These are phyloP conservation scores for Thermothielavioides terrestris DNA, from an alignment of 495 filamentous ascomycete species.

Conservation along the genomic window DNA sequence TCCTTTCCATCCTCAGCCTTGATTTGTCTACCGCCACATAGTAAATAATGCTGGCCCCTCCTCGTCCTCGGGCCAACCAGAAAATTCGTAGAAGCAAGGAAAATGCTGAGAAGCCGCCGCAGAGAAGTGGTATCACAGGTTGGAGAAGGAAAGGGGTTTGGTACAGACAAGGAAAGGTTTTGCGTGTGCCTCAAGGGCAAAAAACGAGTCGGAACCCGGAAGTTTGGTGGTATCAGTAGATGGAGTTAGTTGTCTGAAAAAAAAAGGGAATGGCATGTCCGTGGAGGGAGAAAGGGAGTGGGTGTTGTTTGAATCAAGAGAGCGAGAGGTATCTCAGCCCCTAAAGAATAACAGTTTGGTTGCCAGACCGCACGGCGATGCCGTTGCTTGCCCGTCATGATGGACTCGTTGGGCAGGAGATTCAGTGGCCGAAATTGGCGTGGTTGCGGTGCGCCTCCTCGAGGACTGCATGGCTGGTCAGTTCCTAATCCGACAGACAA, in stretches of 20 bases:
- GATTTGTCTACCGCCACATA: neutral
- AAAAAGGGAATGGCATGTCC: slow-evolving; percentile 1
- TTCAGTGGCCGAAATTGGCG: slow-evolving; percentile 1
- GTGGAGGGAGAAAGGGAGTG: neutral
- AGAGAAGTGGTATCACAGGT: slow-evolving; percentile 7
- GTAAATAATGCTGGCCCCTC: neutral
- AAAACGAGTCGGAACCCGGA: neutral
- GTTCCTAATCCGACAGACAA: neutral
- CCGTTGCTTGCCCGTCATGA: neutral
- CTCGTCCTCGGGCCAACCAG: neutral
- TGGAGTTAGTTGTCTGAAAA: neutral
- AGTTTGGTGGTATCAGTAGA: neutral
- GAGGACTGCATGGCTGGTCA: neutral
- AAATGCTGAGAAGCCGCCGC: slow-evolving; percentile 10
- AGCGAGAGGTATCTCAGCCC: neutral
- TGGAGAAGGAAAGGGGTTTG: neutral
- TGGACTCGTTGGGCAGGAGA: neutral
- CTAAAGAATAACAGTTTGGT: slow-evolving; percentile 1
- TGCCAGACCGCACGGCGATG: slow-evolving; percentile 1
- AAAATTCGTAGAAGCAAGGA: neutral
- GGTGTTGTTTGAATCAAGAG: neutral
- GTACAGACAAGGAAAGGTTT: neutral
- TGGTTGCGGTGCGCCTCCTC: slow-evolving; percentile 8
- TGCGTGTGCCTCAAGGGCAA: neutral
- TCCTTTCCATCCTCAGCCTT: neutral